Conservation (phyloP, 148 eudicot species). For the Rhododendron williamsianum region DNA sequence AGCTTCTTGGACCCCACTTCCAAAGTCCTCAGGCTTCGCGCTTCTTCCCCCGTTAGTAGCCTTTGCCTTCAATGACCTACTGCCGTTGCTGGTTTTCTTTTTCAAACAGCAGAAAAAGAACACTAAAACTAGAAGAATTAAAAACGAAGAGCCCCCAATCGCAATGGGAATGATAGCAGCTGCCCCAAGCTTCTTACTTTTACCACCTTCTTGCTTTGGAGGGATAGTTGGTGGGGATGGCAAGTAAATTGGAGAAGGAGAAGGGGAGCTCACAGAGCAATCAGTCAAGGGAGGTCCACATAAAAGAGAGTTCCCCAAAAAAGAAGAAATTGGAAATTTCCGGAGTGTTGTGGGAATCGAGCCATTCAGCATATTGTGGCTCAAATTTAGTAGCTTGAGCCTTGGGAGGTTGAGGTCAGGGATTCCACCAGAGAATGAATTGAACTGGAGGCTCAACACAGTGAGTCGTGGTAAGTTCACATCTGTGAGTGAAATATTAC, state of each 20-base stretch:
- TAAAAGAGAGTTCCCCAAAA: constrained; percentile 63
- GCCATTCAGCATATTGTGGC: constrained; percentile 65
- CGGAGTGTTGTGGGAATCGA: constrained; percentile 53
- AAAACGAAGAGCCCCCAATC: constrained; percentile 32
- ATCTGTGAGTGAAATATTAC: constrained; percentile 48
- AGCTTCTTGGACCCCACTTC: constrained; percentile 88
- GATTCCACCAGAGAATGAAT: constrained; percentile 55
- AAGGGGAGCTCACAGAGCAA: constrained; percentile 44
- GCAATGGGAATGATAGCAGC: constrained; percentile 51
- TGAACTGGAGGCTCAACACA: constrained; percentile 49
- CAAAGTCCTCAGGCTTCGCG: constrained; percentile 71
- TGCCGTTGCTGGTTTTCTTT: constrained; percentile 28
- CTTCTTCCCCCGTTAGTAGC: constrained; percentile 39
- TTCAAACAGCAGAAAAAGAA: constrained; percentile 48
- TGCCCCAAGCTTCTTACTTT: constrained; percentile 32
- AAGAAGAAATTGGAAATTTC: constrained; percentile 62
- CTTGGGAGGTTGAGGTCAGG: constrained; percentile 47
- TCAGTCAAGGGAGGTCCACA: constrained; percentile 68
- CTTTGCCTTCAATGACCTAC: constrained; percentile 34
- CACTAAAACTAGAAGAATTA: constrained; percentile 30
- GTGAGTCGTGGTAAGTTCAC: constrained; percentile 44
- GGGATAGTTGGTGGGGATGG: constrained; percentile 23
- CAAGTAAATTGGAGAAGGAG: constrained; percentile 34
- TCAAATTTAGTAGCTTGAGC: constrained; percentile 57
- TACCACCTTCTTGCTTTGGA: constrained; percentile 13